Base-by-base conservation (phyloP, 1,139 yeast species). In the Debaryomycetaceae sp. region DNA sequence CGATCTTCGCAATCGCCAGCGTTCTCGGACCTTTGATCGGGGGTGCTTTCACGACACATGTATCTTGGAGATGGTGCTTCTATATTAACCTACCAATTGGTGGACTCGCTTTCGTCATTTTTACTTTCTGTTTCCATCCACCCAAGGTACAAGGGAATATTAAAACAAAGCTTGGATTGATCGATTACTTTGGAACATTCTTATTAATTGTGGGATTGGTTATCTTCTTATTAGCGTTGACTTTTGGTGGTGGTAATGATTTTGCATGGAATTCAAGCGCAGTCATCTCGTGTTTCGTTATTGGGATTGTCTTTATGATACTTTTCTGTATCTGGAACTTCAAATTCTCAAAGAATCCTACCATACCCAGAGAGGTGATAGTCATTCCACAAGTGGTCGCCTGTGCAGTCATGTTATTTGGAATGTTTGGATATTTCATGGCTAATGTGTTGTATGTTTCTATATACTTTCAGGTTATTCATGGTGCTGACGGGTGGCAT, bases 21-120 rank as follows among this genome's bases (percentile, higher is more conserved):
- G 78, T 78, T 1, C 51, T 76, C 11, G 86, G 85, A 0, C 86
- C 86, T 0, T 70, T 81, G 44, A 58, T 81, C 20, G 80, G 81
- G 47, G 80, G 81, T 27, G 80, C 76, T 0, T 75, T 80, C 46
- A 70, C 77, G 5, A 56, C 66, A 23, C 63, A 67, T 46, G 64
- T 62, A 23, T 49, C 67, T 7, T 81, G 86, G 86, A 68, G 80
- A 50, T 49, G 57, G 52, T 40, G 72, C 60, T 49, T 49, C 34
- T 49, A 45, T 23, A 48, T 49, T 30, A 69, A 69, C 45, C 63
- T 69, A 47, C 75, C 75, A 9, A 57, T 69, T 49, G 75, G 75
- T 9, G 74, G 65, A 1, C 44, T 63, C 24, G 72, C 74, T 1
- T 41, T 55, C 34, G 56, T 48, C 1, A 53, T 63, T 24, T 63